A percentile compares a stretch with the other conserved stretches of the same genome.
These are phyloP conservation scores for Coleophoma cylindrospora DNA, from an alignment of 2,329 filamentous ascomycete genomes.

Conservation along the genomic window DNA sequence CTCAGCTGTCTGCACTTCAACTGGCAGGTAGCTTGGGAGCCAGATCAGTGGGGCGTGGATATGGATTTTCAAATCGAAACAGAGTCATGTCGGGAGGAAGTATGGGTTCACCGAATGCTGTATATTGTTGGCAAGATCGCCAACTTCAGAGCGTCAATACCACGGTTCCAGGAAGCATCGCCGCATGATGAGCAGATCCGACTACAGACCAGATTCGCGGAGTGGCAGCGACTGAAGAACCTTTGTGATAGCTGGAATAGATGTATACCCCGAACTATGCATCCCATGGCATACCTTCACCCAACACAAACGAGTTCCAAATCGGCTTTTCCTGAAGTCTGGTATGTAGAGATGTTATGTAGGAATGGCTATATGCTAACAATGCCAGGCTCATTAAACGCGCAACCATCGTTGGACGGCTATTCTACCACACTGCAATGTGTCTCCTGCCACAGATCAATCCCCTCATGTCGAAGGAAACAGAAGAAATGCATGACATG, in stretches of 20 bases:
- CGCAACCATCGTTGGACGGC: conserved; percentile 71
- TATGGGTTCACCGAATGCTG: conserved; percentile 85
- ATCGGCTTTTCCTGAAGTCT: conserved; percentile 81
- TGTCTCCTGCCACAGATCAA: conserved; percentile 76
- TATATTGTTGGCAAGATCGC: conserved; percentile 84
- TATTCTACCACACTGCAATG: conserved; percentile 87
- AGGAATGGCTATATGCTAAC: conserved; percentile 1
- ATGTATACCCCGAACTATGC: conserved; percentile 78
- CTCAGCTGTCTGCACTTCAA: conserved; percentile 82
- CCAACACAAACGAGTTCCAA: conserved; percentile 61
- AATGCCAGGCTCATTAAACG: conserved; percentile 69
- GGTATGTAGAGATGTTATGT: conserved; percentile 44
- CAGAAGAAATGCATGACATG: conserved; percentile 63
- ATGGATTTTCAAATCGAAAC: conserved; percentile 61
- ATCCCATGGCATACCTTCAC: conserved; percentile 73
- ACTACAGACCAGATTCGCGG: conserved; percentile 58
- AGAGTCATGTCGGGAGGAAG: conserved; percentile 64
- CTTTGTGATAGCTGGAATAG: conserved; percentile 81
- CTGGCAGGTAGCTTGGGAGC: conserved; percentile 83
- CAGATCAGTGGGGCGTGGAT: conserved; percentile 84
- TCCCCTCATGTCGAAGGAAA: conserved; percentile 53
- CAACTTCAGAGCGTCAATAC: conserved; percentile 73
- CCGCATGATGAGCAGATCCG: conserved; percentile 59
- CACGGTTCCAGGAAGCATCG: conserved; percentile 53
- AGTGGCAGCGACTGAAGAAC: conserved; percentile 78